Percentiles rank a stretch among this genome's conserved stretches.
phyloP scores from a whole-genome alignment of 2,329 filamentous ascomycete species.

The Cytospora piceicola region DNA sequence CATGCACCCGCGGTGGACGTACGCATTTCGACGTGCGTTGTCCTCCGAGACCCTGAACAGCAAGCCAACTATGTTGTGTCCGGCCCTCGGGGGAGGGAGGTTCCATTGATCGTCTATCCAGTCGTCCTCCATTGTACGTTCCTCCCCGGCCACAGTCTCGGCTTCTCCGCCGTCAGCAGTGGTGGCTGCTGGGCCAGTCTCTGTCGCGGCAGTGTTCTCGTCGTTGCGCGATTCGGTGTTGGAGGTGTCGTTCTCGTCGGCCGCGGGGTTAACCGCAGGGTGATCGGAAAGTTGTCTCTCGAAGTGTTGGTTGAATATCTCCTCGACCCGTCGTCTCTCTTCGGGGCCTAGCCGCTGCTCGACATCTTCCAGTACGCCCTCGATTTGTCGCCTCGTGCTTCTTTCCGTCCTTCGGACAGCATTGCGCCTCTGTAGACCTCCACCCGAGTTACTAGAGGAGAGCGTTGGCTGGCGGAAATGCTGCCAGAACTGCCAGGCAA shows the following conservation, averaged over 20 bases:
- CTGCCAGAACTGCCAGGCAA: slow-evolving; percentile 63
- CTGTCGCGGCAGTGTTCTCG: slow-evolving; percentile 42
- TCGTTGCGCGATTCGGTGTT: slow-evolving; percentile 46
- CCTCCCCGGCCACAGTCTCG: slow-evolving; percentile 44
- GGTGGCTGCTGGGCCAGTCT: slow-evolving; percentile 35
- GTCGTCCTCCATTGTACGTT: slow-evolving; percentile 47
- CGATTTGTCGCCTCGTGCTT: slow-evolving; percentile 26
- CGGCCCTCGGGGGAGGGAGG: slow-evolving; percentile 54
- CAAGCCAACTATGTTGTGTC: slow-evolving; percentile 81
- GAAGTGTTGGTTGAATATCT: slow-evolving; percentile 25
- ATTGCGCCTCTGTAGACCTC: slow-evolving; percentile 65
- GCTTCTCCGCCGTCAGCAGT: slow-evolving; percentile 43
- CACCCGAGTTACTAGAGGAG: slow-evolving; percentile 31
- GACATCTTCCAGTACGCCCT: slow-evolving; percentile 41
- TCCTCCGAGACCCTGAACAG: slow-evolving; percentile 94
- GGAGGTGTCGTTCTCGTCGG: slow-evolving; percentile 47
- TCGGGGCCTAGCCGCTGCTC: slow-evolving; percentile 29
- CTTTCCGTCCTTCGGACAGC: slow-evolving; percentile 54
- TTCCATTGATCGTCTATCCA: slow-evolving; percentile 52
- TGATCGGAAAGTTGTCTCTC: slow-evolving; percentile 30
- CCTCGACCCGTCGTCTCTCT: slow-evolving; percentile 24
- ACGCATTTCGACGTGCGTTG: slow-evolving; percentile 83
- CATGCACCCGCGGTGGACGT: slow-evolving; percentile 88
- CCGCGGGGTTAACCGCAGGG: slow-evolving; percentile 35
- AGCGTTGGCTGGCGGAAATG: slow-evolving; percentile 37